Percentiles rank a stretch among this genome's conserved stretches.
These are phyloP conservation scores for Hevea brasiliensis DNA, from an alignment of 345 rosid genomes.

Conservation along the genomic window DNA sequence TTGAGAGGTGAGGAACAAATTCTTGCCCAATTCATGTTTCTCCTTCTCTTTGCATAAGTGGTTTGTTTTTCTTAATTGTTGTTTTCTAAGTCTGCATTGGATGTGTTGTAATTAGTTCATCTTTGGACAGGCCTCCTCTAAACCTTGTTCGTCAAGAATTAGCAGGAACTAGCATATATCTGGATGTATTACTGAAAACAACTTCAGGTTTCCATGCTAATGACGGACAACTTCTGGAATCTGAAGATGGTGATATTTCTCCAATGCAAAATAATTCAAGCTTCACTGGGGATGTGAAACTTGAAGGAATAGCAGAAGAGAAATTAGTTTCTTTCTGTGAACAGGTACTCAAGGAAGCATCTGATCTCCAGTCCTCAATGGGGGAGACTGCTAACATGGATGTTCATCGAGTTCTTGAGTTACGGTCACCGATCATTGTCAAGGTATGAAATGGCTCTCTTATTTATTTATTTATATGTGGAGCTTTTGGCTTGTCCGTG, in stretches of 20 bases:
- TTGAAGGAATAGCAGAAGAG: conserved; percentile 75
- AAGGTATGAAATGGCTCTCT: conserved; percentile 55
- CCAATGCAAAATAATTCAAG: conserved; percentile 28
- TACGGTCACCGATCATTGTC: conserved; percentile 88
- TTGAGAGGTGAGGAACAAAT: conserved; percentile 59
- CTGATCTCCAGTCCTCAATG: conserved; percentile 67
- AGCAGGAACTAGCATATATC: conserved; percentile 75
- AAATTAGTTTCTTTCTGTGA: conserved; percentile 85
- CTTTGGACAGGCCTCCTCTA: conserved; percentile 73
- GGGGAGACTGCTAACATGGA: conserved; percentile 84
- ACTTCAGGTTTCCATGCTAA: conserved; percentile 44
- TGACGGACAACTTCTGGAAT: conserved; percentile 32
- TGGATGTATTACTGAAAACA: conserved; percentile 83
- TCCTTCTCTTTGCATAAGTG: neutral
- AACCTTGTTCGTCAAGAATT: conserved; percentile 95
- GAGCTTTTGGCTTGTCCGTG: neutral
- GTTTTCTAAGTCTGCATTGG: neutral
- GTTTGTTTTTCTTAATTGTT: neutral
- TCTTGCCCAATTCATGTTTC: neutral
- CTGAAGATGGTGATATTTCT: conserved; percentile 31
- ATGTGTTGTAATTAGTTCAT: conserved; percentile 10
- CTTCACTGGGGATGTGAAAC: conserved; percentile 30
- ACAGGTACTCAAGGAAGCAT: conserved; percentile 82
- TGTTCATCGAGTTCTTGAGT: conserved; percentile 79
- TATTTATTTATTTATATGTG: neutral